A percentile compares a stretch with the other conserved stretches of the same genome.
phyloP scores from a whole-genome alignment of 345 rosid species.

The Bruguiera parviflora region DNA sequence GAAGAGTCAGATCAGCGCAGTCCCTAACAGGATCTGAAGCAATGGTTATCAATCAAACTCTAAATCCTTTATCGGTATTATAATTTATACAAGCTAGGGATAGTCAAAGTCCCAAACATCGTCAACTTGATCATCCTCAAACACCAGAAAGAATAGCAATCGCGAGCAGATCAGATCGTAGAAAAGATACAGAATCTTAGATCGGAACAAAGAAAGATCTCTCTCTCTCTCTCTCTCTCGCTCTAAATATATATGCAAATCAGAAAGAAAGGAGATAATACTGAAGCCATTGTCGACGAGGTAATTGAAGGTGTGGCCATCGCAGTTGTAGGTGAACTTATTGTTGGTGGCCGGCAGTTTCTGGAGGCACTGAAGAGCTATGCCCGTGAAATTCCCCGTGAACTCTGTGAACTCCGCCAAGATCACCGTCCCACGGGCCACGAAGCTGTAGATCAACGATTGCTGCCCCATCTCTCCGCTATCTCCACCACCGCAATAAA shows the following conservation, averaged over 20 bases:
- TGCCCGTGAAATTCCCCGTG: conserved; percentile 59
- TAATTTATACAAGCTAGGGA: background rate
- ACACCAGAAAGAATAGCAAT: too few relatives aligned
- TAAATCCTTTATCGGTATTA: too few relatives aligned
- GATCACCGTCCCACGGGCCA: conserved; percentile 66
- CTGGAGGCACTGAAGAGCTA: conserved; percentile 69
- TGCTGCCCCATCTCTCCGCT: conserved; percentile 52
- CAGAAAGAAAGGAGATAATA: conserved; percentile 12
- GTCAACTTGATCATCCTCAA: background rate
- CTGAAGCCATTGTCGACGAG: conserved; percentile 64
- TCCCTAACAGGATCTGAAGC: background rate
- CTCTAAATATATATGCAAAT: background rate
- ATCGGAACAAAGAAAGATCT: conserved; percentile 1
- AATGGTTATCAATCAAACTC: too few relatives aligned
- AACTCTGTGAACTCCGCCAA: conserved; percentile 63
- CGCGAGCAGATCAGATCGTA: background rate
- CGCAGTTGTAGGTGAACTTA: conserved; percentile 69
- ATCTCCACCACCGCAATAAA: background rate
- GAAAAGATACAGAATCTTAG: background rate
- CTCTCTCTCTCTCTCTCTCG: too few relatives aligned
- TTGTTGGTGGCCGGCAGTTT: conserved; percentile 62
- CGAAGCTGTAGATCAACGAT: conserved; percentile 64
- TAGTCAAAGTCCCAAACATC: background rate
- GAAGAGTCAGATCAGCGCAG: too few relatives aligned
- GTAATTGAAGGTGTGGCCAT: conserved; percentile 70